phyloP scores from a whole-genome alignment of 2,329 filamentous ascomycete species.

The Elsinoe batatas region DNA sequence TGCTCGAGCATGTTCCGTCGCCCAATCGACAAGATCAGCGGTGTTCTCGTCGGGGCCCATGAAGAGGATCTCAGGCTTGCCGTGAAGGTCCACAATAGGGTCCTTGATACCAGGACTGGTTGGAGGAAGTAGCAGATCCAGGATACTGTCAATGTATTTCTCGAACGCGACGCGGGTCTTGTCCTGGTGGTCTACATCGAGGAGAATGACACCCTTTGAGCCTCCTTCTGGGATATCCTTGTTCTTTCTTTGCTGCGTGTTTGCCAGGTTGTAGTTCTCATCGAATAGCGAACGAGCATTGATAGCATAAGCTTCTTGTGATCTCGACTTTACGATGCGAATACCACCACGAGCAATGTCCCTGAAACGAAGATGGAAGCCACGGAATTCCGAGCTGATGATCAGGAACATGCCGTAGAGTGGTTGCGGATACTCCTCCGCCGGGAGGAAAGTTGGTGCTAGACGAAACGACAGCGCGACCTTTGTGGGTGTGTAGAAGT shows the following conservation, averaged over 20 bases:
- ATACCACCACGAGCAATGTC: constrained; percentile 96
- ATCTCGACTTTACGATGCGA: constrained; percentile 95
- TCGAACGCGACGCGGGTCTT: constrained; percentile 88
- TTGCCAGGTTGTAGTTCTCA: constrained; percentile 96
- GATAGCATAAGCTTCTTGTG: constrained; percentile 90
- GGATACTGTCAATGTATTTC: constrained; percentile 98
- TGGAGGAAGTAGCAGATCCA: constrained; percentile 85
- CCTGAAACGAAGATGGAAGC: constrained; percentile 94
- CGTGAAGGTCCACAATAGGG: constrained; percentile 89
- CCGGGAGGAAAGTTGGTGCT: constrained; percentile 77
- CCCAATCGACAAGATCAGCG: constrained; percentile 93
- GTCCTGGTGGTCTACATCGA: constrained; percentile 90
- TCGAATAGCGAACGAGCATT: constrained; percentile 95
- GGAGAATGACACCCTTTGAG: constrained; percentile 92
- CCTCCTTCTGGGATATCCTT: constrained; percentile 98
- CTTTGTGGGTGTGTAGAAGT: constrained; percentile 96
- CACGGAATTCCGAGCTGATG: constrained; percentile 90
- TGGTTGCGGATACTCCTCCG: constrained; percentile 84
- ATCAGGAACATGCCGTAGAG: constrained; percentile 98
- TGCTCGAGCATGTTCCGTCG: constrained; percentile 82
- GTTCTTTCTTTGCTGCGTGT: constrained; percentile 98
- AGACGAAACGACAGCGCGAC: constrained; percentile 94
- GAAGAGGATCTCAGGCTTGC: constrained; percentile 93
- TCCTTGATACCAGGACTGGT: constrained; percentile 96
- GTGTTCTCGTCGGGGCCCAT: constrained; percentile 99